phyloP scores from a whole-genome alignment of 2,329 filamentous ascomycete species.

The Colletotrichum sp. region DNA sequence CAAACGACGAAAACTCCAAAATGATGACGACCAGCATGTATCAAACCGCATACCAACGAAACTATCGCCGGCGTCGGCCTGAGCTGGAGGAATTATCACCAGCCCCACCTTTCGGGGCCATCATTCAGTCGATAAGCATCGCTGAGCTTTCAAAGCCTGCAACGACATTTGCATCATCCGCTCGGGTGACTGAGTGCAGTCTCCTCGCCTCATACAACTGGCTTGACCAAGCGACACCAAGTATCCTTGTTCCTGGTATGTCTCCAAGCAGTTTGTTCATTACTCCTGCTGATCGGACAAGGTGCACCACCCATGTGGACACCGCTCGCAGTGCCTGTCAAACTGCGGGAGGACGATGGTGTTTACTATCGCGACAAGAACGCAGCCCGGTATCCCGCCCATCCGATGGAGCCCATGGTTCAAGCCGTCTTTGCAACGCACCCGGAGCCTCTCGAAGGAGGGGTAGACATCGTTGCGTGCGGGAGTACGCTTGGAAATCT shows the following conservation, averaged over 20 bases:
- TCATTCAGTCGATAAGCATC: background rate
- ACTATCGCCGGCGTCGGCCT: background rate
- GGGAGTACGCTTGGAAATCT: no score
- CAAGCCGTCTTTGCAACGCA: constrained; percentile 37
- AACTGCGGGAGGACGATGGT: constrained; percentile 43
- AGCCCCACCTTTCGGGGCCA: constrained; percentile 5
- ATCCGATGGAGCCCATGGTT: constrained; percentile 37
- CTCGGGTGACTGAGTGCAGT: constrained; percentile 10
- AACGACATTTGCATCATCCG: background rate
- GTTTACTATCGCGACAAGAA: no score
- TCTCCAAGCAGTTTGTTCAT: background rate
- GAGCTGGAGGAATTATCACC: background rate
- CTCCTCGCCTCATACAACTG: constrained; percentile 41
- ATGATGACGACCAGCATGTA: background rate
- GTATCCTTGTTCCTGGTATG: constrained; percentile 37
- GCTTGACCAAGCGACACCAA: constrained; percentile 29
- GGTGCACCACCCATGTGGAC: no score
- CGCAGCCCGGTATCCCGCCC: no score
- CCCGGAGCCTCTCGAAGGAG: constrained; percentile 31
- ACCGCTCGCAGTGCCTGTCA: constrained; percentile 26
- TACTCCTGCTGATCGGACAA: constrained; percentile 24
- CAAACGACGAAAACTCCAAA: background rate
- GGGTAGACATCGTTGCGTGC: constrained; percentile 32
- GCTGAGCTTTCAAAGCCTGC: background rate
- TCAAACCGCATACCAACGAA: background rate